phyloP scores from a whole-genome alignment of 2,329 filamentous ascomycete genomes.

The Hypoxylon sp. region DNA sequence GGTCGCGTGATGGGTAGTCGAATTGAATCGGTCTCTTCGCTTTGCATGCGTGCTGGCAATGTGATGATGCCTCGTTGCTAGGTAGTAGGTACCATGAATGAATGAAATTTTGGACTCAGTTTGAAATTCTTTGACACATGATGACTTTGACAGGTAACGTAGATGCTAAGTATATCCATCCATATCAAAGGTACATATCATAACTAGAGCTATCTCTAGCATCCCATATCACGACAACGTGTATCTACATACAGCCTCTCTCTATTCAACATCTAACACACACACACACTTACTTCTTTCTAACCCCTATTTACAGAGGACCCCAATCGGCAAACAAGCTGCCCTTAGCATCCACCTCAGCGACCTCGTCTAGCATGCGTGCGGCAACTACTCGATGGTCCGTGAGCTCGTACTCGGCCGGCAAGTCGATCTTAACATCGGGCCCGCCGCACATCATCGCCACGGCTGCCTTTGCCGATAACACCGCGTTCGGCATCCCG shows the following conservation, averaged over 20 bases:
- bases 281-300: not conserved
- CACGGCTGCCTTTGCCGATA: conserved; percentile 75
- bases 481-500: conserved; percentile 81
- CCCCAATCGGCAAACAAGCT: conserved; percentile 43
- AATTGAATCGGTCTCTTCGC: conserved; percentile 1
- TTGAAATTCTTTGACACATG: not conserved
- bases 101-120: conserved; percentile 12
- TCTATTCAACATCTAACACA: conserved; percentile 2
- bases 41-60: not conserved
- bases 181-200: not conserved
- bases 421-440: conserved; percentile 60
- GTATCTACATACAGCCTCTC: too few species aligned
- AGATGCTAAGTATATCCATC: conserved; percentile 2
- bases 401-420: conserved; percentile 59
- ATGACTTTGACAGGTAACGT: not conserved
- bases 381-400: conserved; percentile 52
- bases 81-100: conserved; percentile 15
- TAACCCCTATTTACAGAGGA: not conserved
- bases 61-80: conserved; percentile 6
- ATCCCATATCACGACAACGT: too few species aligned
- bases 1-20: not conserved
- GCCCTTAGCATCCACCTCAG: conserved; percentile 41
- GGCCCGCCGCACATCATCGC: conserved; percentile 66
- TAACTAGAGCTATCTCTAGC: not conserved
- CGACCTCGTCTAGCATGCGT: conserved; percentile 37